Evolutionary conservation across 768 basidiomycete genomes (phyloP).

Genomic region (Strobilomyces dryophilus): DNA sequence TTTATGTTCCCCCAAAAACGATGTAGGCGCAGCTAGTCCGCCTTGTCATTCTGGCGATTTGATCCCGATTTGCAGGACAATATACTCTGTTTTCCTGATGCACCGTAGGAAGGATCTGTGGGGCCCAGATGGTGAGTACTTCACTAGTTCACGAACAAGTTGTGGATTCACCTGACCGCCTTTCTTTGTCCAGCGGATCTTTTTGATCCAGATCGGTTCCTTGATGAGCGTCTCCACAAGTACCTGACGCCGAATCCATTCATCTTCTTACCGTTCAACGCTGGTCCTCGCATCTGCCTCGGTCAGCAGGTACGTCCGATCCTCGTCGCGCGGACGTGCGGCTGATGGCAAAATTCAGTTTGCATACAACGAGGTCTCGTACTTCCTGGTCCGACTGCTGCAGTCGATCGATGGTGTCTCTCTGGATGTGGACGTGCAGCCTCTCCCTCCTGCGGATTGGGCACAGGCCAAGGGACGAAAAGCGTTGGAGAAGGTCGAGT

Average conservation of each 20-base stretch:
- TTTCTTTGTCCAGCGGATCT: slow-evolving; percentile 18
- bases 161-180: not conserved
- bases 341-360: not conserved
- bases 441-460: not conserved
- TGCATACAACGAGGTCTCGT: not conserved
- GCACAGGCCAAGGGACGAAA: not conserved
- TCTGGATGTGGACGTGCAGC: not conserved
- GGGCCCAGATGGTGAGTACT: slow-evolving; percentile 33
- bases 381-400: not conserved
- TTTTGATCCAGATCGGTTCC: slow-evolving; percentile 65
- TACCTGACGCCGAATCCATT: slow-evolving; percentile 57
- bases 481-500: not conserved
- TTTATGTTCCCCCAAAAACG: slow-evolving; percentile 48
- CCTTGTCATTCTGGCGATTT: not conserved
- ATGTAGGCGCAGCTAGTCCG: slow-evolving; percentile 12
- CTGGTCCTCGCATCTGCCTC: slow-evolving; percentile 61
- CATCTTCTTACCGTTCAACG: slow-evolving; percentile 69
- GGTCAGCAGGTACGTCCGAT: slow-evolving; percentile 38
- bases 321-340: not conserved
- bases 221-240: slow-evolving; percentile 52
- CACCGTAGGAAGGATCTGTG: slow-evolving; percentile 38
- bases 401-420: not conserved
- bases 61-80: not conserved
- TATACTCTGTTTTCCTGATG: slow-evolving; percentile 30
- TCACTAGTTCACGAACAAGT: too few relatives aligned